Evolutionary conservation across 2,329 filamentous ascomycete species (phyloP).

Genomic region (Bisporella sp.): DNA sequence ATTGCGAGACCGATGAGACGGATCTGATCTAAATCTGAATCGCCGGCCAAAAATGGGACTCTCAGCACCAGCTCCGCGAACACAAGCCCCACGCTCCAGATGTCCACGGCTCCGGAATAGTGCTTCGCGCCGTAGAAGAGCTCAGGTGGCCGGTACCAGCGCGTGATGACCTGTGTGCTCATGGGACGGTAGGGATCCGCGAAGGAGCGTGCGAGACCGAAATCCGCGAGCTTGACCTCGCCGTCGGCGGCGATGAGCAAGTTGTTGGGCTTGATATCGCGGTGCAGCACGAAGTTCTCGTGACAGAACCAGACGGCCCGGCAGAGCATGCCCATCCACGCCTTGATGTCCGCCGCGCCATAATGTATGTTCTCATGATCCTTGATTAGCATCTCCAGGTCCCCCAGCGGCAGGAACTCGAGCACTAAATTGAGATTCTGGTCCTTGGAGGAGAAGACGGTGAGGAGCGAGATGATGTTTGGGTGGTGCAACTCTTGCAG

Average conservation of each 20-base stretch:
- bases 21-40: slow-evolving; percentile 82
- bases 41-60: slow-evolving; percentile 74
- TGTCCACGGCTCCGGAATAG: slow-evolving; percentile 85
- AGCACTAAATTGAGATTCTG: slow-evolving; percentile 95
- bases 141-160: slow-evolving; percentile 94
- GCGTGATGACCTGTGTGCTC: slow-evolving; percentile 92
- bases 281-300: slow-evolving; percentile 86
- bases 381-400: slow-evolving; percentile 90
- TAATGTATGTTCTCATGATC: slow-evolving; percentile 75
- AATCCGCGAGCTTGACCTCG: slow-evolving; percentile 94
- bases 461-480: slow-evolving; percentile 88
- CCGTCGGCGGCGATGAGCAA: slow-evolving; percentile 88
- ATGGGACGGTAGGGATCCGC: slow-evolving; percentile 82
- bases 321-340: slow-evolving; percentile 97
- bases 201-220: slow-evolving; percentile 85
- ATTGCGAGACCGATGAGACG: slow-evolving; percentile 76
- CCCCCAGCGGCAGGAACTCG: slow-evolving; percentile 87
- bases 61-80: slow-evolving; percentile 87
- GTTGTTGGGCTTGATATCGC: slow-evolving; percentile 99
- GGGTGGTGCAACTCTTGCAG: slow-evolving; percentile 90
- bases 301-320: slow-evolving; percentile 96
- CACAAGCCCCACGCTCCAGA: slow-evolving; percentile 90
- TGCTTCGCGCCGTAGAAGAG: slow-evolving; percentile 84
- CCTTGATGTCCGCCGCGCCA: slow-evolving; percentile 85
- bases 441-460: slow-evolving; percentile 92